A percentile compares a stretch with the other conserved stretches of the same genome.
Conservation (phyloP, 495 filamentous ascomycete genomes). For the Pseudoneurospora amorphoporcata region DNA sequence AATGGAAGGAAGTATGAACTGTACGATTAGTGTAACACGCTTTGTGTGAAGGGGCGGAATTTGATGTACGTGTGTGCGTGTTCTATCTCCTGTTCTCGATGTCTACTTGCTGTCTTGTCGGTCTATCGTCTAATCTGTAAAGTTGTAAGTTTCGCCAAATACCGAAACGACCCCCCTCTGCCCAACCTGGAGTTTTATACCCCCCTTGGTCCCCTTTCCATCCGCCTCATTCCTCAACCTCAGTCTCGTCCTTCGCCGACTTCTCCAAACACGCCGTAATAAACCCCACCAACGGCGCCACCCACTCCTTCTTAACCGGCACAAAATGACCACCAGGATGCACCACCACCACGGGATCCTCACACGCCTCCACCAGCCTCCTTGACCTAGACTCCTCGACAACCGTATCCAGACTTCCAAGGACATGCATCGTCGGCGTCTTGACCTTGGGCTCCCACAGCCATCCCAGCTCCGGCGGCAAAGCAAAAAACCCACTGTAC, state of each 20-base stretch:
- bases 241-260: neutral
- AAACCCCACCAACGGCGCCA: conserved; percentile 64
- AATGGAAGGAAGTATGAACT: no score
- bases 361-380: conserved; percentile 58
- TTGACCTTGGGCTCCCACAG: conserved; percentile 68
- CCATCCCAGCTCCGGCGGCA: conserved; percentile 46
- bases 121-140: no score
- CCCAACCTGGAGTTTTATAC: neutral
- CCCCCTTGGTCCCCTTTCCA: no score
- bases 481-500: conserved; percentile 71
- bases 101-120: no score
- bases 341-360: conserved; percentile 52
- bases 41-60: no score
- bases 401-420: conserved; percentile 80
- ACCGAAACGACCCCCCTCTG: no score
- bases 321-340: conserved; percentile 94
- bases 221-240: neutral
- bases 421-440: conserved; percentile 72
- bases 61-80: no score
- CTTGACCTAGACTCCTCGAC: conserved; percentile 66
- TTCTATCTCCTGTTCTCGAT: no score
- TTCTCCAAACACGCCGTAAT: conserved; percentile 48
- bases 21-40: no score
- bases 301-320: conserved; percentile 70
- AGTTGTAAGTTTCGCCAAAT: no score